Percentiles rank a stretch among this genome's conserved stretches.
phyloP scores from a whole-genome alignment of 257 asterid genomes.

The Salvia hispanica region DNA sequence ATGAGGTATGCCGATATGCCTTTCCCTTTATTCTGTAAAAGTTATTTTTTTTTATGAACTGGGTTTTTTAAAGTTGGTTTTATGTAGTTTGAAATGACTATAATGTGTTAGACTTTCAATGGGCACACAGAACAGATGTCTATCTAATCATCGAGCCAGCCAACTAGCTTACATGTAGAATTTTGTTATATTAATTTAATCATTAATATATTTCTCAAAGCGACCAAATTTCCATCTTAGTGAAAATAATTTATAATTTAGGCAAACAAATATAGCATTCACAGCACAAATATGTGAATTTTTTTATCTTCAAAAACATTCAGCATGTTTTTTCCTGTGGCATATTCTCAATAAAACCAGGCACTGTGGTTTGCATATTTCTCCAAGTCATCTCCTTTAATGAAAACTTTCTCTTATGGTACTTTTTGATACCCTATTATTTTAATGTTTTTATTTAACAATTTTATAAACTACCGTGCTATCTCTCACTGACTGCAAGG shows the following conservation, averaged over 20 bases:
- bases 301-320: background rate
- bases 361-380: background rate
- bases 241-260: too few species aligned
- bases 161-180: background rate
- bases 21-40: constrained; percentile 7
- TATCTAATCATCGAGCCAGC: background rate
- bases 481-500: constrained; percentile 32
- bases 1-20: constrained; percentile 73
- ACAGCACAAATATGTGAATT: background rate
- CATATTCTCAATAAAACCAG: background rate
- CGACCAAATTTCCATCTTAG: background rate
- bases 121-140: constrained; percentile 3
- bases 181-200: constrained; percentile 19
- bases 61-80: background rate
- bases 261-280: background rate
- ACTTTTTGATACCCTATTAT: constrained; percentile 16
- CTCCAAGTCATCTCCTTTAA: constrained; percentile 8
- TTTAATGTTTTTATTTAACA: constrained; percentile 18
- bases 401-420: background rate
- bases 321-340: constrained; percentile 8
- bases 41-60: too few species aligned
- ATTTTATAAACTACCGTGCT: constrained; percentile 22
- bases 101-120: background rate
- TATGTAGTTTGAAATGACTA: background rate
- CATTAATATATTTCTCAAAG: background rate